Evolutionary conservation across 1,284 basidiomycete genomes (phyloP), one percentile per base, ranked within the genome.

Genomic region (Trichosporon sp.): DNA sequence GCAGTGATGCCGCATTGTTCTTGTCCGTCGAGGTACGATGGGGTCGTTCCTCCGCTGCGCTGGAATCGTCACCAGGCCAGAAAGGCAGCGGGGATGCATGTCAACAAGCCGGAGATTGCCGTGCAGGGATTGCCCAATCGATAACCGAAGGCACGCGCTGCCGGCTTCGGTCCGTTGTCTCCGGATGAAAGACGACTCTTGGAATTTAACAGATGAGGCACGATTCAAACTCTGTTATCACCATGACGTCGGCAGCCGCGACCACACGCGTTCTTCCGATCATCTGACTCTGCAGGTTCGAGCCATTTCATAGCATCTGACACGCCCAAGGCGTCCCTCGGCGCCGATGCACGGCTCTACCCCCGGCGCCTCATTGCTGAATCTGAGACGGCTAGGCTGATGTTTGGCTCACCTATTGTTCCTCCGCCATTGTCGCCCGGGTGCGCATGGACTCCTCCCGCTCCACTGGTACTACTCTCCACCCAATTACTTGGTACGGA

Each of bases 171-270:
- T 54, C 48, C 48, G 19, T 4, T 10, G 2, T 3, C 8, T 19
- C 48, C 48, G 48, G 19, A 26, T 6, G 48, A 4, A 4, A 35
- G 43, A 2, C 14, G 14, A 5, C 19, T 21, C 3, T 4, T 21
- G 19, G 48, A 54, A 21, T 54, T 21, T 19, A 19, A 4, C n/a
- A 54, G 19, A 7, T 54, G 48, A 54, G 48, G 48, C 21, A 54
- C 48, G 26, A 54, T 54, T 54, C 19, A 3, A 54, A 54, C 48
- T 54, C 48, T 54, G 19, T 54, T 54, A 54, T 54, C 48, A 21
- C 19, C 19, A 19, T 54, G 48, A 54, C 48, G 48, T 54, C 48
- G 48, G 3, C 3, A 6, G 5, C 48, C 19, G 10, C 38, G 6
- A 54, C 3, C n/a, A 54, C 48, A 54, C 7, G 2, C 48, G 48